Base-by-base conservation (phyloP, 352 stramenopile species). In the Phytophthora palmivora region DNA sequence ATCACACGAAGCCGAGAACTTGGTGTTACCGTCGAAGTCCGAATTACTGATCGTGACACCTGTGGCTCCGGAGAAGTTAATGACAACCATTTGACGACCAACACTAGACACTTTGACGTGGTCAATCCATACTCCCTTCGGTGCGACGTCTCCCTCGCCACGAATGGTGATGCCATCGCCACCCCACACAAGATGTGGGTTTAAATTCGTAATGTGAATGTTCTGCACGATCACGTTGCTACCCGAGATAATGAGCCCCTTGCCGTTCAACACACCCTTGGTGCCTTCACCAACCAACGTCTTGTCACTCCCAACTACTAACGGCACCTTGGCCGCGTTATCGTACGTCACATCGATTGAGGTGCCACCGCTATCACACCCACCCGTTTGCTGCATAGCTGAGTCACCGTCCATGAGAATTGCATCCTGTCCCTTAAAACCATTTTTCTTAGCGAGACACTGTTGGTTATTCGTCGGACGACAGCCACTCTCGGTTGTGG, bases 161-260 rank as follows among this genome's bases (percentile, higher is more conserved):
- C 61, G 5, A 24, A 78, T 60, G 10, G 43, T 30, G 22, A 80
- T 72, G 7, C 19, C 69, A 39, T n/a, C n/a, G n/a, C n/a, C n/a
- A n/a, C n/a, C n/a, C n/a, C n/a, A n/a, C n/a, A n/a, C n/a, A n/a
- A n/a, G n/a, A n/a, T n/a, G n/a, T n/a, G n/a, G n/a, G n/a, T n/a
- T n/a, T n/a, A n/a, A n/a, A n/a, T n/a, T n/a, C n/a, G n/a, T n/a
- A n/a, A n/a, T n/a, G n/a, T n/a, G n/a, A n/a, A n/a, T n/a, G n/a
- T n/a, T n/a, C n/a, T 77, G 65, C 11, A 77, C n/a, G 21, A 77
- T 77, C 1, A 78, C 56, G 39, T 75, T 78, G 38, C 46, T 53
- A 24, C 67, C 65, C 2, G 14, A 12, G 38, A 75, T 59, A 14
- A 44, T 36, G 21, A 74, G 58, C 15, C 68, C 63, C 44, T 76